Base-by-base conservation (phyloP, 2,329 filamentous ascomycete species). In the Zalaria sp. region DNA sequence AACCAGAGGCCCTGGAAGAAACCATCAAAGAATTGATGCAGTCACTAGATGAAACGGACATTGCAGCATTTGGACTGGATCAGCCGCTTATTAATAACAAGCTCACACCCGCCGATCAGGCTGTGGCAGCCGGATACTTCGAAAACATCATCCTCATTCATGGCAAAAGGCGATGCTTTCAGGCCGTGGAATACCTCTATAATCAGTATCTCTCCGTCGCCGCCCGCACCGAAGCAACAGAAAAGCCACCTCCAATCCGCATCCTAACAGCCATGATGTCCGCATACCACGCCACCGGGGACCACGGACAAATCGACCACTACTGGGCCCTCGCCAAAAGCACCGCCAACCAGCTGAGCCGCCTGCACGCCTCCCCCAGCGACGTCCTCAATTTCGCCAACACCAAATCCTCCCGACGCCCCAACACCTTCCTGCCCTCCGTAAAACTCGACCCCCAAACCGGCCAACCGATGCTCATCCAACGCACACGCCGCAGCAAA, bases 251-350 rank as follows among this genome's bases (percentile, higher is more conserved):
- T 10, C 73, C 79, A 0, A 59, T 76, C 3, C 57, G 64, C 10
- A 61, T 88, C 42, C 61, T 83, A 25, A 68, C 69, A 39, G 71
- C 79, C 5, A 60, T 89, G 44, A 88, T 94, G 81, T 64, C 70
- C 25, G 69, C 76, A 1, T 72, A 83, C 53, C 63, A 76, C 35
- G 64, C 68, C 40, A 71, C 78, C 11, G 61, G 67, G 34, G 68
- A 78, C 25, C 72, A 76, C 49, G 64, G 71, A 4, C 68, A 74
- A 40, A 77, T 89, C 18, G 70, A 75, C 47, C 59, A 71, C 37
- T 77, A 75, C 39, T 94, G 86, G 85, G 50, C 71, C 1, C 57
- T 79, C 26, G 71, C 77, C 2, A 69, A 81, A 43, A 51, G 65
- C 4, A 68, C 70, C 46, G 73, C 72, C 1, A 61, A 68, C 41